Percentiles rank a stretch among this genome's conserved stretches.
Conservation (phyloP, 2,329 filamentous ascomycete genomes). For the Monosporascus ibericus region DNA sequence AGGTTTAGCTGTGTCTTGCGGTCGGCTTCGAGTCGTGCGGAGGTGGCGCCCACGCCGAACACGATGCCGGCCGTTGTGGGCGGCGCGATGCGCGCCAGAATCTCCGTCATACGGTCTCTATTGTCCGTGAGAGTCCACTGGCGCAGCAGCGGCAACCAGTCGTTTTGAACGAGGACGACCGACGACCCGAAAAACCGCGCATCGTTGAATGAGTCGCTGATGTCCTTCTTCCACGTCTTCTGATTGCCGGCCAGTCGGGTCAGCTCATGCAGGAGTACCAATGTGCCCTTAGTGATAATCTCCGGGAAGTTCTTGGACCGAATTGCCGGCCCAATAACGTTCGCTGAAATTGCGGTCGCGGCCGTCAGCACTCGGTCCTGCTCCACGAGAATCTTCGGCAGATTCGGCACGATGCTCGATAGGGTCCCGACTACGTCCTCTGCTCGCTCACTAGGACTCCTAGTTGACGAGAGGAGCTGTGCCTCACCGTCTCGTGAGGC, state of each 20-base stretch:
- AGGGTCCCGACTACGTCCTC: slow-evolving; percentile 79
- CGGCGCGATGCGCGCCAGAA: slow-evolving; percentile 70
- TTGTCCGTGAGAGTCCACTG: slow-evolving; percentile 81
- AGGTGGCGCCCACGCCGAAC: slow-evolving; percentile 95
- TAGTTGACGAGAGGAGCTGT: slow-evolving; percentile 19
- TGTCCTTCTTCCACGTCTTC: slow-evolving; percentile 89
- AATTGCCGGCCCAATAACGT: slow-evolving; percentile 74
- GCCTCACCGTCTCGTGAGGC: slow-evolving; percentile 33
- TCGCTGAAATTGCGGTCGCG: slow-evolving; percentile 74
- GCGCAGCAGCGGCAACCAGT: slow-evolving; percentile 77
- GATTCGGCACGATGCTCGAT: slow-evolving; percentile 68
- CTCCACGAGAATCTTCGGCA: slow-evolving; percentile 79
- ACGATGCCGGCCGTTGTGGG: slow-evolving; percentile 94
- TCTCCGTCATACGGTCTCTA: slow-evolving; percentile 74
- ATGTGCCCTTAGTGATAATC: slow-evolving; percentile 65
- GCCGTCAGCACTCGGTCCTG: slow-evolving; percentile 76
- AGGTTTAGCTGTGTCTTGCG: slow-evolving; percentile 87
- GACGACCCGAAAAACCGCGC: slow-evolving; percentile 73
- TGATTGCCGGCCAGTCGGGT: slow-evolving; percentile 72
- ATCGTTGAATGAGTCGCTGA: slow-evolving; percentile 89
- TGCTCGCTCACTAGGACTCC: slow-evolving; percentile 41
- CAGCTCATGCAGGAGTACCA: slow-evolving; percentile 71
- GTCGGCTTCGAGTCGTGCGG: slow-evolving; percentile 90
- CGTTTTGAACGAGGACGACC: slow-evolving; percentile 56
- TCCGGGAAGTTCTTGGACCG: slow-evolving; percentile 83